Evolutionary conservation across 1,284 basidiomycete genomes (phyloP).

Genomic region (Calocybe gambosa): DNA sequence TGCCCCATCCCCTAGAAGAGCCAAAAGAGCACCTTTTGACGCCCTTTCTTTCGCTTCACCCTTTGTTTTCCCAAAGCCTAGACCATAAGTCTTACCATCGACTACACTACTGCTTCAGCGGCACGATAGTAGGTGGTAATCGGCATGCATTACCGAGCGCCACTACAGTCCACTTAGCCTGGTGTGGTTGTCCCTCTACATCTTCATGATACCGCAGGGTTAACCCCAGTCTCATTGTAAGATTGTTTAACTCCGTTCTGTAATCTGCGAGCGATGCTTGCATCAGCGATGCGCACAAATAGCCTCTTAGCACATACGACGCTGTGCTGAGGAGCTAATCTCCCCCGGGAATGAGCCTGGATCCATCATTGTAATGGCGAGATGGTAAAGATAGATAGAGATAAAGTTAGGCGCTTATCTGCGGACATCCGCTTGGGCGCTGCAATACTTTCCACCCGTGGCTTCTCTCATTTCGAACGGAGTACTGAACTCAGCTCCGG

Average conservation of each 20-base stretch:
- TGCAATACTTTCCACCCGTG: neutral
- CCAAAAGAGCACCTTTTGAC: slow-evolving; percentile 7
- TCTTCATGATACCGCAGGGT: slow-evolving; percentile 1
- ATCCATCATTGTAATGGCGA: neutral
- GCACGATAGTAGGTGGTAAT: neutral
- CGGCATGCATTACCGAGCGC: slow-evolving; percentile 4
- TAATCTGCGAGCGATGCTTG: slow-evolving; percentile 3
- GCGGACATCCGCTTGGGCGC: neutral
- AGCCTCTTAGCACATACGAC: neutral
- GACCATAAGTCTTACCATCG: slow-evolving; percentile 6
- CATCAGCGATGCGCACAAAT: neutral
- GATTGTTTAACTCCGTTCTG: slow-evolving; percentile 7
- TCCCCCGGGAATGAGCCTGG: neutral
- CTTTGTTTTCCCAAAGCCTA: slow-evolving; percentile 4
- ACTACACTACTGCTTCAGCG: slow-evolving; percentile 1
- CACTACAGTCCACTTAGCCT: slow-evolving; percentile 7
- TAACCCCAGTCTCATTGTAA: slow-evolving; percentile 1
- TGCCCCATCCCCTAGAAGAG: neutral
- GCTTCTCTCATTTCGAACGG: neutral
- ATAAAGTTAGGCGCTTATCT: neutral
- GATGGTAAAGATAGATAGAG: neutral
- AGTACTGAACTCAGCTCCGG: neutral
- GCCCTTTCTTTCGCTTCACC: slow-evolving; percentile 11
- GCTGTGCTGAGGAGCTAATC: neutral
- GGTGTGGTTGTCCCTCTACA: slow-evolving; percentile 3